phyloP scores from a whole-genome alignment of 495 filamentous ascomycete genomes.

The Halenospora varia region DNA sequence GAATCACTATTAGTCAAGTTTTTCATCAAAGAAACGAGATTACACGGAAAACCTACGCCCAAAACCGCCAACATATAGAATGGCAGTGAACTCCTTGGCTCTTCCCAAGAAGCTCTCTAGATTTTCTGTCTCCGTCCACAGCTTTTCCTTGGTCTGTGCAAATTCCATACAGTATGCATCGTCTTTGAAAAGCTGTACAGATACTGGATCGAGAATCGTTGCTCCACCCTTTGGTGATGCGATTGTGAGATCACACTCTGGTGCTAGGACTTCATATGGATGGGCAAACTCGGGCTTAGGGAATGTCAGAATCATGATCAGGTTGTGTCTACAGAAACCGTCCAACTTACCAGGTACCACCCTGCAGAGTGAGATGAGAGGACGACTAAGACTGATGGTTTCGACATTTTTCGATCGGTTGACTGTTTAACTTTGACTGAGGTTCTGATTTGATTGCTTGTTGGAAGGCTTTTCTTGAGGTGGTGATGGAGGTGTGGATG shows the following conservation, averaged over 20 bases:
- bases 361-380: constrained; percentile 59
- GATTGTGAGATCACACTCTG: constrained; percentile 49
- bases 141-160: constrained; percentile 39
- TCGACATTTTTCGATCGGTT: constrained; percentile 18
- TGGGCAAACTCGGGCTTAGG: constrained; percentile 63
- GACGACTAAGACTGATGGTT: constrained; percentile 59
- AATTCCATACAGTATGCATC: constrained; percentile 52
- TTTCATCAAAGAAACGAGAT: neutral
- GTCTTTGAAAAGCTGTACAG: constrained; percentile 55
- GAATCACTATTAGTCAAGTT: neutral
- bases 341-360: constrained; percentile 54
- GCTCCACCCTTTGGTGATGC: constrained; percentile 64
- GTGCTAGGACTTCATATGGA: constrained; percentile 54
- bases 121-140: constrained; percentile 60
- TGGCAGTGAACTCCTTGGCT: constrained; percentile 55
- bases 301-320: neutral
- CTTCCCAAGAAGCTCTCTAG: constrained; percentile 45
- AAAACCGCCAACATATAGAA: constrained; percentile 72
- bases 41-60: constrained; percentile 36
- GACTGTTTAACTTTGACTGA: too few species aligned
- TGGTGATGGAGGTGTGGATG: too few species aligned
- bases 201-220: constrained; percentile 60
- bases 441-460: too few species aligned
- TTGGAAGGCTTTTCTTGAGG: too few species aligned
- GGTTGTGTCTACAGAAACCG: neutral